phyloP scores from a whole-genome alignment of 768 basidiomycete genomes.

The Podaxis sp. region DNA sequence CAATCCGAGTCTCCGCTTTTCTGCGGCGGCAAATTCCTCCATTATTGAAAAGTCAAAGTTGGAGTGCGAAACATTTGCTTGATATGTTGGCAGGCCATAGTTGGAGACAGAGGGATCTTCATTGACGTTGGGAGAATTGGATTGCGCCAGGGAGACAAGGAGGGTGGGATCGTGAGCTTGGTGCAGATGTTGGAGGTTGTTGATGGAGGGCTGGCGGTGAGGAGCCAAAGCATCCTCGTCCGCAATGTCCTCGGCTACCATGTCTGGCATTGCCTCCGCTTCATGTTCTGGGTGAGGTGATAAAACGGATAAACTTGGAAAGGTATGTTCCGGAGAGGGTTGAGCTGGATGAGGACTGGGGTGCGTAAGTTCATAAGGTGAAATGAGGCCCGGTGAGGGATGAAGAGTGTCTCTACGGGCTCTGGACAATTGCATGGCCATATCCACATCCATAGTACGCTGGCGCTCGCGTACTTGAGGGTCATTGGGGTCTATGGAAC shows the following conservation, averaged over 20 bases:
- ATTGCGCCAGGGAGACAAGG: slow-evolving; percentile 30
- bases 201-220: slow-evolving; percentile 25
- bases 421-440: slow-evolving; percentile 78
- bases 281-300: slow-evolving; percentile 52
- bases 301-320: slow-evolving; percentile 38
- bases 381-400: slow-evolving; percentile 28
- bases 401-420: slow-evolving; percentile 65
- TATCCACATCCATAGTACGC: slow-evolving; percentile 91
- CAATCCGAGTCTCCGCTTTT: slow-evolving; percentile 67
- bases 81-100: slow-evolving; percentile 68
- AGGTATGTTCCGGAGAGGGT: slow-evolving; percentile 25
- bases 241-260: slow-evolving; percentile 21
- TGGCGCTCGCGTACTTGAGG: slow-evolving; percentile 83
- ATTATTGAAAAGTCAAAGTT: slow-evolving; percentile 73
- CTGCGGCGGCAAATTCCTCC: slow-evolving; percentile 74
- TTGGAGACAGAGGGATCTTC: slow-evolving; percentile 34
- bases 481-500: slow-evolving; percentile 69
- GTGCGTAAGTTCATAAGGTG: slow-evolving; percentile 25
- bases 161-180: slow-evolving; percentile 51
- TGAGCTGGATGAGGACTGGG: slow-evolving; percentile 18
- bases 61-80: slow-evolving; percentile 53
- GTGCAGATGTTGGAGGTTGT: slow-evolving; percentile 37
- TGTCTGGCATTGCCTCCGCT: slow-evolving; percentile 29
- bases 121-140: slow-evolving; percentile 17
- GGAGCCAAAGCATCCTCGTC: slow-evolving; percentile 24